Evolutionary conservation across 345 rosid genomes (phyloP), one percentile per base, ranked within the genome.

Genomic region (Pistacia atlantica): DNA sequence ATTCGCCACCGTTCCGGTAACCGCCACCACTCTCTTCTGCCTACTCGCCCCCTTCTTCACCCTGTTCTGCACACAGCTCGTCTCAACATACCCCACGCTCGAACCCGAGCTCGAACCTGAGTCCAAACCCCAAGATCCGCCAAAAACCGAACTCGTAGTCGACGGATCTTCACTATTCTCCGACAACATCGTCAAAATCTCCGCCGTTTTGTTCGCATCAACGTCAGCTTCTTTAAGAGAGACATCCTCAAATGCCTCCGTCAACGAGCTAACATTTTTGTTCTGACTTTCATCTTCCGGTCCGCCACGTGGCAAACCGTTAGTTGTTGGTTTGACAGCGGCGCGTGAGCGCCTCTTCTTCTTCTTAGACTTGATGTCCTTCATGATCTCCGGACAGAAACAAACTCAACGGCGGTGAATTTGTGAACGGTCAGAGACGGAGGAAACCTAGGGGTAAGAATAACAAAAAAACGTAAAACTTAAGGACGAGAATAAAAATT

Each of bases 1-100:
- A 12, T 93, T 85, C n/a, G 98, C 90, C 58, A 93, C 94, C 77
- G 90, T 95, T 63, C 99, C 98, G 46, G 96, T 86, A 0, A 83
- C 83, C 2, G 97, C 99, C 75, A 91, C 82, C 75, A 79, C 87
- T 69, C 80, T 88, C 86, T 83, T 93, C 85, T 82, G 83, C 88
- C 87, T 91, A 52, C 45, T 84, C 67, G 86, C 62, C 20, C 78
- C 81, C 45, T 80, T 78, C 59, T 83, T 58, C 51, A 37, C 63
- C 69, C 75, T 11, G 54, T 81, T 59, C n/a, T 76, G 79, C 48
- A 78, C 22, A 55, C 69, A 80, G 59, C 69, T 75, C 65, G 62
- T 80, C 83, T 84, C 90, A 79, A 48, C 5, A 18, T 64, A 80
- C 65, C 87, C 86, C 31, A 78, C 83, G 46, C 80, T 80, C 42